These are phyloP conservation scores for Galerina marginata DNA, from an alignment of 768 basidiomycete genomes.

Conservation along the genomic window DNA sequence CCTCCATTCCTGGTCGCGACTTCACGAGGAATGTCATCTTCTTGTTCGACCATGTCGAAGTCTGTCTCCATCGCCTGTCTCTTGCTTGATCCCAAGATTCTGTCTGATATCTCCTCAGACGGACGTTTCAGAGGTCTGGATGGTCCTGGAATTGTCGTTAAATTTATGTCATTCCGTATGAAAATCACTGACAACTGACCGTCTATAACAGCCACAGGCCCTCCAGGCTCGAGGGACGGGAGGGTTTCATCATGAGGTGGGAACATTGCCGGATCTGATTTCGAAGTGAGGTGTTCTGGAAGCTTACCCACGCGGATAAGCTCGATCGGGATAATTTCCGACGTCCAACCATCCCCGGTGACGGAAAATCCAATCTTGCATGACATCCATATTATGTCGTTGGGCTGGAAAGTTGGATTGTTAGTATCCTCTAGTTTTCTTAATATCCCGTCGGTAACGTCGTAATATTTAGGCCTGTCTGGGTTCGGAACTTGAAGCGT, in stretches of 20 bases:
- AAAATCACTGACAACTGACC: no score
- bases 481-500: background rate
- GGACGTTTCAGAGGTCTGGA: no score
- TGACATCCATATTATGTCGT: constrained; percentile 2
- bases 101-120: no score
- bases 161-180: no score
- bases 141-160: no score
- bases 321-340: constrained; percentile 1
- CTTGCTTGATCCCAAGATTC: no score
- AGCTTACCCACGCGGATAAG: background rate
- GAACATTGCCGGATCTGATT: background rate
- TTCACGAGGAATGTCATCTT: no score
- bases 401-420: background rate
- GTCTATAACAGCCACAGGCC: background rate
- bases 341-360: background rate
- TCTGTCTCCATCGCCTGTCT: no score
- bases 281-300: background rate
- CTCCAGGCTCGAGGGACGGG: background rate
- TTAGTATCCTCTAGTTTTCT: background rate
- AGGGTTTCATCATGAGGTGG: background rate
- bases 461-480: background rate
- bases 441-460: background rate
- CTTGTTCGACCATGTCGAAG: no score
- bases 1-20: no score
- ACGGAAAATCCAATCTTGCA: background rate